Percentiles rank a stretch among this genome's conserved stretches.
Evolutionary conservation across 768 basidiomycete genomes (phyloP).

Genomic region (Amanita jacksonii): DNA sequence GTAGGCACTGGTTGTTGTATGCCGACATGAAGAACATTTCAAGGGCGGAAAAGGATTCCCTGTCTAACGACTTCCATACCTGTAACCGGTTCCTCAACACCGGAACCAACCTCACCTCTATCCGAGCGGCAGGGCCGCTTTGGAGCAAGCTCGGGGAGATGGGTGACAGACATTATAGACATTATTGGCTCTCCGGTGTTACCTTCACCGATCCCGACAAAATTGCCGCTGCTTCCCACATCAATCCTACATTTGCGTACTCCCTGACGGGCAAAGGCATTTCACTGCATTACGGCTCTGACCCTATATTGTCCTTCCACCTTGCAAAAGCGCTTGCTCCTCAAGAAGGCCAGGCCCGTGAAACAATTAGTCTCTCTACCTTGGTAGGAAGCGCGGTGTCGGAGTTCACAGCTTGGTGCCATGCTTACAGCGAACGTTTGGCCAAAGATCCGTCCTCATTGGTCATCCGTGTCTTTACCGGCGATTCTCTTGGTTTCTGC

Average conservation of each 20-base stretch:
- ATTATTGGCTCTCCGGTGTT: conserved; percentile 35
- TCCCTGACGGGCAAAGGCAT: conserved; percentile 28
- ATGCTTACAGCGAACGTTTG: conserved; percentile 17
- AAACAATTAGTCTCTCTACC: conserved; percentile 11
- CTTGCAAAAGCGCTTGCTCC: conserved; percentile 22
- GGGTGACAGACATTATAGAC: conserved; percentile 15
- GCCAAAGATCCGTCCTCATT: conserved; percentile 8
- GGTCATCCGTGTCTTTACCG: conserved; percentile 30
- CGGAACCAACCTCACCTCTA: conserved; percentile 5
- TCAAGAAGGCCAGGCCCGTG: conserved; percentile 9
- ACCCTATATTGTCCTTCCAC: conserved; percentile 34
- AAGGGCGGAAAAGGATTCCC: conserved; percentile 10
- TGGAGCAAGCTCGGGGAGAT: conserved; percentile 11
- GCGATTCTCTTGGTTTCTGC: conserved; percentile 31
- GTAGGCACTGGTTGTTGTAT: conserved; percentile 30
- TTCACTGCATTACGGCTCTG: conserved; percentile 35
- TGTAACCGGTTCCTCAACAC: conserved; percentile 13
- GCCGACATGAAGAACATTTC: conserved; percentile 19
- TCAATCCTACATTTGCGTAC: conserved; percentile 40
- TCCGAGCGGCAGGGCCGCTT: conserved; percentile 30
- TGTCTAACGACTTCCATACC: conserved; percentile 15
- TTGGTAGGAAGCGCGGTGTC: conserved; percentile 20
- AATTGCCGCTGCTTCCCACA: conserved; percentile 15
- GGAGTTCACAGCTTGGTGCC: conserved; percentile 28
- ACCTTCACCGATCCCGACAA: conserved; percentile 18